Evolutionary conservation across 129 eudicot species (phyloP), one percentile per base, ranked within the genome.

Genomic region (Kitagawia praeruptora): DNA sequence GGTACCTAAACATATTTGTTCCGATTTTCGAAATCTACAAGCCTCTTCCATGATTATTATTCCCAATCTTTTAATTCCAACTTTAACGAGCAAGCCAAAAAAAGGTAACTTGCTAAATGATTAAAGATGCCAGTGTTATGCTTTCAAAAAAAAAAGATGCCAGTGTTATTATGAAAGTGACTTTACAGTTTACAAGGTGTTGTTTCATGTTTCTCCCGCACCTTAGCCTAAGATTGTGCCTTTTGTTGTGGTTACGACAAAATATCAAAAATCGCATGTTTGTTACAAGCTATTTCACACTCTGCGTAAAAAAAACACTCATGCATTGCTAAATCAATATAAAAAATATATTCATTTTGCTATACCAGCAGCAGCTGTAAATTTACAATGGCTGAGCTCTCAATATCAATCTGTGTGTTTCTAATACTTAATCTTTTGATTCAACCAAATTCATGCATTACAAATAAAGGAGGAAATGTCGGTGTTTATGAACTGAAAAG

Each of bases 401-500:
- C 61, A 19, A 6, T 53, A 18, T 53, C 61, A 53, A 53, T 53
- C 61, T 53, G 1, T 6, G 25, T 53, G 61, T 53, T 69, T 34
- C 3, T 69, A 16, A 19, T 70, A 18, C 46, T 42, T 70, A 16
- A 1, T 70, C 40, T 70, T 15, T 15, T 70, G 46, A 4, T 70
- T 39, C 47, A 39, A 70, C n/a, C 8, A 7, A 40, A 15, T 69
- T 13, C 38, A 34, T 12, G 74, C 74, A 69, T 12, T 1, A 39
- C 54, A 66, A 54, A 75, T 34, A 21, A 67, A 27, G 83, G 77
- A 11, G 83, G 11, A 69, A 37, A 69, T 14, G 16, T 88, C 8
- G 82, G 81, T 34, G 41, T 84, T 28, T 89, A 79, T 82, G 87
- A 85, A 31, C 47, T 89, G 37, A 85, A 84, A 70, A 88, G 40